Percentiles rank a stretch among this genome's conserved stretches.
Conservation (phyloP, 495 filamentous ascomycete species). For the Penicillium mononematosum region DNA sequence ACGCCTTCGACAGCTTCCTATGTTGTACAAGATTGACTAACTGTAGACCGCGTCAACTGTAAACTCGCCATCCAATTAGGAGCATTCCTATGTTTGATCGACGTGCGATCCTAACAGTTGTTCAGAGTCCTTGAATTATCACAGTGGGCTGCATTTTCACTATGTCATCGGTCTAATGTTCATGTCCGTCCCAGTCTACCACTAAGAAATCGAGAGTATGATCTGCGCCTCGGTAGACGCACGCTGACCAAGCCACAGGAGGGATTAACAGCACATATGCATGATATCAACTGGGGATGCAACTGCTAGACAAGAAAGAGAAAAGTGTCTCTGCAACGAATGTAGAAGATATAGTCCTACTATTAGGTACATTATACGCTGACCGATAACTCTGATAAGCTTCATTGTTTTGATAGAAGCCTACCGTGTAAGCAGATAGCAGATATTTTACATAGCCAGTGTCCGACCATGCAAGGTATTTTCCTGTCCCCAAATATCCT, state of each 20-base stretch:
- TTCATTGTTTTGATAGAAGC: too few relatives aligned
- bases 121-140: slow-evolving; percentile 55
- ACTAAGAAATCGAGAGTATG: slow-evolving; percentile 60
- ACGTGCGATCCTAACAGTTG: slow-evolving; percentile 47
- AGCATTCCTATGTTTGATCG: slow-evolving; percentile 53
- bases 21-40: slow-evolving; percentile 34
- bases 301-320: slow-evolving; percentile 18
- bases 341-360: slow-evolving; percentile 14
- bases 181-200: slow-evolving; percentile 59
- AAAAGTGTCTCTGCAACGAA: slow-evolving; percentile 12
- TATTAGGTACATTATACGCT: neutral
- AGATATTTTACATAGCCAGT: too few relatives aligned
- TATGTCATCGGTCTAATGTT: slow-evolving; percentile 59
- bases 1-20: neutral
- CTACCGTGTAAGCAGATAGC: too few relatives aligned
- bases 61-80: slow-evolving; percentile 53
- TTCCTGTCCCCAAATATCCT: too few relatives aligned
- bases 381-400: too few relatives aligned
- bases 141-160: slow-evolving; percentile 61
- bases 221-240: slow-evolving; percentile 52
- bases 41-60: slow-evolving; percentile 47
- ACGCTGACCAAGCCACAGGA: slow-evolving; percentile 36
- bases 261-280: slow-evolving; percentile 7
- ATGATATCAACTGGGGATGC: neutral
- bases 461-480: too few relatives aligned